A percentile compares a stretch with the other conserved stretches of the same genome.
Conservation (phyloP, 805 yeast species). For the Yarrowia osloensis region DNA sequence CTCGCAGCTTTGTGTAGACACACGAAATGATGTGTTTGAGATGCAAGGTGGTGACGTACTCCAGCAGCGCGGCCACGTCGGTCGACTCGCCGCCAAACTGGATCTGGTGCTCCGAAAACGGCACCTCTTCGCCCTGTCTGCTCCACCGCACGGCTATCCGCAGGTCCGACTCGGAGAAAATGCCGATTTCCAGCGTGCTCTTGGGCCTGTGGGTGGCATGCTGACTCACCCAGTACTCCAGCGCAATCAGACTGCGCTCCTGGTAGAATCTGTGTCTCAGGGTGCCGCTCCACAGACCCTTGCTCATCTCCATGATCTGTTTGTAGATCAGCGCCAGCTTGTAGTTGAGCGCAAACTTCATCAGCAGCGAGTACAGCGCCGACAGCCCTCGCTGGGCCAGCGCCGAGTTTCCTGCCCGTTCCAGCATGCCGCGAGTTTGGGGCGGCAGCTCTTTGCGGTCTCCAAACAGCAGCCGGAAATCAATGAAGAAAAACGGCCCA, state of each 20-base stretch:
- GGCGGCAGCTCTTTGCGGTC: constrained; percentile 37
- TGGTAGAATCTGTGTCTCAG: constrained; percentile 60
- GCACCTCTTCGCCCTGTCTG: constrained; percentile 54
- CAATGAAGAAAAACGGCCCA: constrained; percentile 76
- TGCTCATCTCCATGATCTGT: constrained; percentile 56
- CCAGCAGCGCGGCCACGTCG: constrained; percentile 45
- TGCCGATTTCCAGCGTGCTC: constrained; percentile 63
- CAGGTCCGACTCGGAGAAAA: constrained; percentile 44
- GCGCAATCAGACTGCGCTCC: constrained; percentile 54
- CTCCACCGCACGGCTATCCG: constrained; percentile 56
- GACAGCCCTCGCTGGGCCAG: constrained; percentile 50
- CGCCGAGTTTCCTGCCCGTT: constrained; percentile 56
- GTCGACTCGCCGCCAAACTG: constrained; percentile 34
- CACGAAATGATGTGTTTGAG: constrained; percentile 43
- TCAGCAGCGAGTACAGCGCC: constrained; percentile 59
- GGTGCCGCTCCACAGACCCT: constrained; percentile 58
- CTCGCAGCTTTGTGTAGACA: constrained; percentile 35
- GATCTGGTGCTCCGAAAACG: constrained; percentile 18
- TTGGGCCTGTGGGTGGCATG: constrained; percentile 42
- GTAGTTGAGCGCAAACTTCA: constrained; percentile 62
- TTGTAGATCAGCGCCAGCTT: constrained; percentile 62
- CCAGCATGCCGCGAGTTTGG: constrained; percentile 49
- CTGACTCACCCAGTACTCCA: constrained; percentile 66
- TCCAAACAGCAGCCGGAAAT: constrained; percentile 63
- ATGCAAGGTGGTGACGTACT: constrained; percentile 48